Evolutionary conservation across 129 eudicot species (phyloP).

Genomic region (Scalesia atractyloides): DNA sequence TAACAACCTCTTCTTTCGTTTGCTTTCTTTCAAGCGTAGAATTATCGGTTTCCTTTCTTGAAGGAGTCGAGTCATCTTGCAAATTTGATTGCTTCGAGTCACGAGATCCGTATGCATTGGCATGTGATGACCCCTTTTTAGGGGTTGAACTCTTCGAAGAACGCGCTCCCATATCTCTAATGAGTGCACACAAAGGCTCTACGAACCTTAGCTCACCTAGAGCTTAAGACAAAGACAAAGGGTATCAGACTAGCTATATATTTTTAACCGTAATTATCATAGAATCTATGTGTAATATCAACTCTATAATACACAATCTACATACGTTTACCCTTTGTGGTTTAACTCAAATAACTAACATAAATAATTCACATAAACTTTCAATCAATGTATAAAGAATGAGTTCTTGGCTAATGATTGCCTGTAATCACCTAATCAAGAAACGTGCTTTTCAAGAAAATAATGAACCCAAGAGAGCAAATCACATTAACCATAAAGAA

Average conservation of each 20-base stretch:
- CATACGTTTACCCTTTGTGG: neutral
- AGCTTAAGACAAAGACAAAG: neutral
- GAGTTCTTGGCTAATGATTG: constrained; percentile 6
- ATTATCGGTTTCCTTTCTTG: constrained; percentile 5
- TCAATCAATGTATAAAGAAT: neutral
- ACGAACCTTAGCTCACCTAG: neutral
- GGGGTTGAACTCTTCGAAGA: constrained; percentile 38
- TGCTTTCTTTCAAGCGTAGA: constrained; percentile 20
- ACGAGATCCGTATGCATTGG: constrained; percentile 23
- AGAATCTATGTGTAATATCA: too few relatives aligned
- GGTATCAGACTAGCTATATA: constrained; percentile 12
- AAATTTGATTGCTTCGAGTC: constrained; percentile 30
- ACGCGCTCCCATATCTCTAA: constrained; percentile 38
- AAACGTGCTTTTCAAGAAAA: neutral
- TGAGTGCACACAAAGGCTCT: neutral
- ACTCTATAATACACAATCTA: neutral
- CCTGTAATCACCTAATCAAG: neutral
- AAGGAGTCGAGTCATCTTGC: constrained; percentile 18
- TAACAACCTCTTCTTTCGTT: constrained; percentile 22
- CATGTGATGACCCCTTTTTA: constrained; percentile 29
- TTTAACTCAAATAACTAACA: neutral
- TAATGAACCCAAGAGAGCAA: neutral
- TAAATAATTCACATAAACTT: too few relatives aligned
- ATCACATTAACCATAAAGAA: neutral
- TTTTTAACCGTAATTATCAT: neutral